These are phyloP conservation scores for Xylariaceae sp. DNA, from an alignment of 2,329 filamentous ascomycete species.

Conservation along the genomic window DNA sequence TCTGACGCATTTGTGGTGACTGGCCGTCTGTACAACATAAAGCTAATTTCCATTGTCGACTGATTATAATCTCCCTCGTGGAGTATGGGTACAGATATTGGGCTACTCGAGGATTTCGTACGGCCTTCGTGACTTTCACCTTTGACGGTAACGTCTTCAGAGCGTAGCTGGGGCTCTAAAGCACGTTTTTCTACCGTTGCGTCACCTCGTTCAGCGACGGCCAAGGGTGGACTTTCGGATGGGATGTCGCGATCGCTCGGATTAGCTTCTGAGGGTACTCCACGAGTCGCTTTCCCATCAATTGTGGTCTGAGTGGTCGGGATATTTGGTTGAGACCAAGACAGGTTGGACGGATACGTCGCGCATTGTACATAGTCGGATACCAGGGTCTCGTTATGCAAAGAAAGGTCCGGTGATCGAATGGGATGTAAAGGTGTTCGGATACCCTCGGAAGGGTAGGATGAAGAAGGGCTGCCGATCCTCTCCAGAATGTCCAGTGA, in stretches of 20 bases:
- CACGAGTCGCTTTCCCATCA: no score
- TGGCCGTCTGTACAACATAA: conserved; percentile 7
- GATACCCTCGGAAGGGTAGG: conserved; percentile 15
- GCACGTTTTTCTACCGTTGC: no score
- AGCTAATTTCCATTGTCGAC: conserved; percentile 15
- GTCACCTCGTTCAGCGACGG: no score
- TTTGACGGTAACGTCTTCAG: no score
- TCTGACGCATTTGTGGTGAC: conserved; percentile 7
- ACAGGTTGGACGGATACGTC: conserved; percentile 6
- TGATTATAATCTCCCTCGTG: conserved; percentile 11
- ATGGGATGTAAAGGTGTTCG: conserved; percentile 5
- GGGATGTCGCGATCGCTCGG: no score
- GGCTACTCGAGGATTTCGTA: conserved; percentile 4
- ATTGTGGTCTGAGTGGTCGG: no score
- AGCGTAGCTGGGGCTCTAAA: no score
- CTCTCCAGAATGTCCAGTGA: neutral
- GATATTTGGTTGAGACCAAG: conserved; percentile 2
- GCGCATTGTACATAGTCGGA: conserved; percentile 9
- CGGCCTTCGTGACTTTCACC: neutral
- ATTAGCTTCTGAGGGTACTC: no score
- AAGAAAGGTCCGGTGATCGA: conserved; percentile 6
- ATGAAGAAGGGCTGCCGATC: conserved; percentile 10
- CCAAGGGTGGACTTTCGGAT: no score
- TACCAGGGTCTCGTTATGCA: neutral
- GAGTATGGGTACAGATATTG: conserved; percentile 7